phyloP scores from a whole-genome alignment of 352 stramenopile genomes.

The Peronosclerospora sorghi region DNA sequence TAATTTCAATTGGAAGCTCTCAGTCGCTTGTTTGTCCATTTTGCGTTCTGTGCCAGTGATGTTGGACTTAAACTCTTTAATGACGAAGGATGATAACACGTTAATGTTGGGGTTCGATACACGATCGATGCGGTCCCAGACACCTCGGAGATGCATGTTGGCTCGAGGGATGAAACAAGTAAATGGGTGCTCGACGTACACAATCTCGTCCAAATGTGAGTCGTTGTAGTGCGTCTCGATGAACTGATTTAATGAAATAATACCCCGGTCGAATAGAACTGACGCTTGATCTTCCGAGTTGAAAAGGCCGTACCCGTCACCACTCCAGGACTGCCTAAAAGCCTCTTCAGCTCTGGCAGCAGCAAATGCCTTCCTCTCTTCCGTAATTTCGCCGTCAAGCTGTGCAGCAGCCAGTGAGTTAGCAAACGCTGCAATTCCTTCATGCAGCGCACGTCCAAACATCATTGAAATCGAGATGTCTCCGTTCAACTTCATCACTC shows the following conservation, averaged over 20 bases:
- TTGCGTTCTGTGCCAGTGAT: constrained; percentile 40
- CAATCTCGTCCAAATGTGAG: constrained; percentile 19
- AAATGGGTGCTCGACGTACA: constrained; percentile 57
- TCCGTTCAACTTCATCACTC: constrained; percentile 43
- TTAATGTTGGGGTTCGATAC: constrained; percentile 1
- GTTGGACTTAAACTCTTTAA: constrained; percentile 83
- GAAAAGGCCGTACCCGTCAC: constrained; percentile 30
- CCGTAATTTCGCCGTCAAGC: background rate
- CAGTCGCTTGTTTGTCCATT: constrained; percentile 32
- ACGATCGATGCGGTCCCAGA: constrained; percentile 72
- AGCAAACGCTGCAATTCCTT: constrained; percentile 50
- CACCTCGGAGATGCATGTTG: constrained; percentile 44
- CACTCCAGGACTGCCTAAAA: constrained; percentile 18
- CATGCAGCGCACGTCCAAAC: constrained; percentile 60
- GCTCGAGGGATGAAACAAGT: constrained; percentile 33
- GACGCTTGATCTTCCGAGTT: constrained; percentile 22
- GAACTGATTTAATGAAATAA: constrained; percentile 32
- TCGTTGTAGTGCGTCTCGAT: constrained; percentile 24
- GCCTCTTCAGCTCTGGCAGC: constrained; percentile 14
- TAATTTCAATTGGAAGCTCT: constrained; percentile 76
- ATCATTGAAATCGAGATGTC: constrained; percentile 52
- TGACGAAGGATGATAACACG: constrained; percentile 20
- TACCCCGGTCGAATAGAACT: constrained; percentile 25
- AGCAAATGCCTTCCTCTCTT: constrained; percentile 7
- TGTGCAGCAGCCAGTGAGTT: constrained; percentile 11